Percentiles rank a stretch among this genome's conserved stretches.
phyloP scores from a whole-genome alignment of 495 filamentous ascomycete species.

The Thozetella sp. region DNA sequence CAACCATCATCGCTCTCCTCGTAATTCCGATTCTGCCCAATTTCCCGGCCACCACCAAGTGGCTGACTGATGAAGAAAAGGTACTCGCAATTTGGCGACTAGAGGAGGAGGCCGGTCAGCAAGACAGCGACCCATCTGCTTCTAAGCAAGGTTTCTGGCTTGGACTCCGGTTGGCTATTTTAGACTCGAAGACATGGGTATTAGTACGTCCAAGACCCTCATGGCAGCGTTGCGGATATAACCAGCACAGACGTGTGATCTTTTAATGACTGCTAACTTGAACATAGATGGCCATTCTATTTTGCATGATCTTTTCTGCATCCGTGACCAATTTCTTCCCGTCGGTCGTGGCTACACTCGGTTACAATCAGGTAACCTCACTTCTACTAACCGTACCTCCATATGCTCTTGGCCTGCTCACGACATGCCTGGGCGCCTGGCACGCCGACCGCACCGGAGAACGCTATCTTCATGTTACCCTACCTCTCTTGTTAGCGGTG shows the following conservation, averaged over 20 bases:
- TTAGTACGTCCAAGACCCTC: too few species aligned
- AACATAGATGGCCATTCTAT: conserved; percentile 41
- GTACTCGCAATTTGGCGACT: conserved; percentile 67
- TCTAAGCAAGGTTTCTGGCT: conserved; percentile 61
- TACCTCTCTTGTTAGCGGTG: conserved; percentile 68
- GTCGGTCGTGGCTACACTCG: conserved; percentile 73
- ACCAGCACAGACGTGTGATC: too few species aligned
- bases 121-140: conserved; percentile 62
- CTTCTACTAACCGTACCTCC: conserved; percentile 76
- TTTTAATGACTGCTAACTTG: too few species aligned
- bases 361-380: conserved; percentile 64
- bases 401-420: conserved; percentile 68
- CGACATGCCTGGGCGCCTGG: conserved; percentile 70
- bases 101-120: conserved; percentile 75
- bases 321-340: conserved; percentile 58
- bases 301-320: conserved; percentile 32
- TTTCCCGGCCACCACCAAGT: conserved; percentile 68
- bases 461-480: conserved; percentile 69
- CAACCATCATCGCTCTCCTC: conserved; percentile 37
- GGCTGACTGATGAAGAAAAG: conserved; percentile 69
- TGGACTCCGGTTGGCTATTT: conserved; percentile 69
- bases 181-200: conserved; percentile 68
- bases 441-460: conserved; percentile 76
- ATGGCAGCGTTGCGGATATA: too few species aligned
- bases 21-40: conserved; percentile 70